Conservation (phyloP, 2,329 filamentous ascomycete species). For the Proliferodiscus dingleyae region DNA sequence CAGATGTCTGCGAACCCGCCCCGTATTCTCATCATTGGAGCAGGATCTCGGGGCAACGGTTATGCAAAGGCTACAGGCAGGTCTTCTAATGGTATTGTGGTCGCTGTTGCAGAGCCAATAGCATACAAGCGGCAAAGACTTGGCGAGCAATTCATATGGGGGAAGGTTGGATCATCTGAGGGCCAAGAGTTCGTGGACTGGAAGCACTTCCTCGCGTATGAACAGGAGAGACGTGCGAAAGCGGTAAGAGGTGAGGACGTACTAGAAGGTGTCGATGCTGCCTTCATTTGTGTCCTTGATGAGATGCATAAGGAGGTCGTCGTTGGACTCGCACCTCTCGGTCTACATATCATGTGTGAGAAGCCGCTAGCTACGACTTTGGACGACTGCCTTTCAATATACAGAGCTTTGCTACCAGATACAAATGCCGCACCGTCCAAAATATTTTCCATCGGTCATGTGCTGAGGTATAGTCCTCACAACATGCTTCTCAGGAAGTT, state of each 20-base stretch:
- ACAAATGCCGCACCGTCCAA: constrained; percentile 33
- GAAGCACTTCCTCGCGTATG: constrained; percentile 71
- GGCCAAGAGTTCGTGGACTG: constrained; percentile 71
- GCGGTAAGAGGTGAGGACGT: constrained; percentile 43
- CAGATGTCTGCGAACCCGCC: constrained; percentile 43
- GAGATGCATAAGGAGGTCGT: constrained; percentile 83
- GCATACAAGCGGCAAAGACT: constrained; percentile 70
- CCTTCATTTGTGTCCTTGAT: constrained; percentile 75
- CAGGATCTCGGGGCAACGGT: constrained; percentile 70
- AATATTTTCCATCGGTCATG: constrained; percentile 89
- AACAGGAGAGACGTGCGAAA: constrained; percentile 54
- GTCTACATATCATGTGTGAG: constrained; percentile 86
- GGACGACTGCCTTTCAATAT: constrained; percentile 72
- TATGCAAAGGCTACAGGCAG: constrained; percentile 67
- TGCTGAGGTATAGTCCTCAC: constrained; percentile 87
- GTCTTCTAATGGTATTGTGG: constrained; percentile 63
- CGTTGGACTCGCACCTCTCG: constrained; percentile 63
- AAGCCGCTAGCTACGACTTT: constrained; percentile 85
- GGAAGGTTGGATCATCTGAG: constrained; percentile 40
- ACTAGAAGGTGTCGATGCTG: constrained; percentile 44
- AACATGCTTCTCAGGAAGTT: constrained; percentile 80
- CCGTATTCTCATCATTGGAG: constrained; percentile 75
- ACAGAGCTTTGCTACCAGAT: constrained; percentile 46
- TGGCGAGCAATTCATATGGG: constrained; percentile 71
- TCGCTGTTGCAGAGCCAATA: constrained; percentile 77